Percentiles rank a stretch among this genome's conserved stretches.
These are phyloP conservation scores for Ophiocordyceps australis DNA, from an alignment of 2,329 filamentous ascomycete species.

Conservation along the genomic window DNA sequence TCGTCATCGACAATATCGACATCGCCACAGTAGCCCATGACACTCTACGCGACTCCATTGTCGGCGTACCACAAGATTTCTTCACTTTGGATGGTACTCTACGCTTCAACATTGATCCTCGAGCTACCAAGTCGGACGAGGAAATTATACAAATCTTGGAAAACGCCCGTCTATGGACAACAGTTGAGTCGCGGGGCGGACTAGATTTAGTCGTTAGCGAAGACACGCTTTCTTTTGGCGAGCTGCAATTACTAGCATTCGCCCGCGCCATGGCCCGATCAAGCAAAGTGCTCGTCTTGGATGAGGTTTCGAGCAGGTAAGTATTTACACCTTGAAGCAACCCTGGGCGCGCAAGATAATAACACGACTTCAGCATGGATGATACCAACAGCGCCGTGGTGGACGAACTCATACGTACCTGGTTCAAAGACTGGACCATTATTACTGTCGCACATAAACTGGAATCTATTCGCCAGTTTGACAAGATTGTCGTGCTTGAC, in stretches of 20 bases:
- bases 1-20: slow-evolving; percentile 27
- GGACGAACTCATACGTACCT: too few species aligned
- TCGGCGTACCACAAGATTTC: slow-evolving; percentile 28
- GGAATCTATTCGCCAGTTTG: too few species aligned
- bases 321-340: too few species aligned
- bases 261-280: not conserved
- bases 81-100: slow-evolving; percentile 23
- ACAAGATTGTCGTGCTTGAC: too few species aligned
- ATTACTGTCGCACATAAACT: too few species aligned
- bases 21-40: slow-evolving; percentile 8
- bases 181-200: slow-evolving; percentile 17
- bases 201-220: not conserved
- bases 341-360: too few species aligned
- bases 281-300: not conserved
- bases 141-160: slow-evolving; percentile 22
- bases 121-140: slow-evolving; percentile 18
- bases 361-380: too few species aligned
- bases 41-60: slow-evolving; percentile 12
- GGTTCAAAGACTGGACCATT: too few species aligned
- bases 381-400: too few species aligned
- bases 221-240: not conserved
- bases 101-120: slow-evolving; percentile 24
- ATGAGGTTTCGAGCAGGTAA: slow-evolving; percentile 1
- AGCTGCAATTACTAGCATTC: not conserved
- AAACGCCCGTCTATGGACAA: slow-evolving; percentile 23